Evolutionary conservation across 768 basidiomycete genomes (phyloP), one percentile per base, ranked within the genome.

Genomic region (Mycena alexandri): DNA sequence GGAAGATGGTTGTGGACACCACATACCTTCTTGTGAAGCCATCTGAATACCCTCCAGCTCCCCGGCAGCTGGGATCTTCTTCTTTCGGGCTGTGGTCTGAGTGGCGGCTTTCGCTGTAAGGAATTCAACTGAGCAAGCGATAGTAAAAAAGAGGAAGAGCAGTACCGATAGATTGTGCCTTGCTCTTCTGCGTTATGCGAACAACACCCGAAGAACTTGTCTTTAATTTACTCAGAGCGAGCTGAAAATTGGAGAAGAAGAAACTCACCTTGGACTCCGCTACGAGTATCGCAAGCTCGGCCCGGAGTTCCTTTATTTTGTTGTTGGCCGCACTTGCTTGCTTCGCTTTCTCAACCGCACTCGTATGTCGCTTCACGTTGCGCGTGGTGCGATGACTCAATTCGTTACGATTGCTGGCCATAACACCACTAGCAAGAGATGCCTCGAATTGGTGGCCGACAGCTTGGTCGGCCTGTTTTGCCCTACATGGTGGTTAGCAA

Each of bases 301-400:
- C n/a, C 24, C n/a, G 25, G 16, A 51, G 50, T 33, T 51, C 50
- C 22, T 51, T 22, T 16, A 51, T 51, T 34, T 51, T 51, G 24
- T 13, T n/a, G 25, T 51, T 51, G 21, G 25, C 50, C 50, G 50
- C 22, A 19, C 16, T 13, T 16, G 50, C 25, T 13, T 29, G 50
- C 50, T 33, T 51, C 25, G 24, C 21, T n/a, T 51, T 51, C 21
- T 51, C 50, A 13, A 51, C 29, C 16, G 50, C 50, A n/a, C 50
- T 51, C 25, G 50, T 51, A 51, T 51, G 50, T 29, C 50, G 24
- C 50, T 51, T 51, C n/a, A 47, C 46, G 24, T 12, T 47, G 46
- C 46, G 46, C n/a, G n/a, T 22, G n/a, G 19, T 47, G 9, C 46
- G 46, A 47, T 47, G 46, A 19, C n/a, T 21, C 24, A 47, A 47